Evolutionary conservation across 352 stramenopile species (phyloP).

Genomic region (Globisporangium sylvaticum): DNA sequence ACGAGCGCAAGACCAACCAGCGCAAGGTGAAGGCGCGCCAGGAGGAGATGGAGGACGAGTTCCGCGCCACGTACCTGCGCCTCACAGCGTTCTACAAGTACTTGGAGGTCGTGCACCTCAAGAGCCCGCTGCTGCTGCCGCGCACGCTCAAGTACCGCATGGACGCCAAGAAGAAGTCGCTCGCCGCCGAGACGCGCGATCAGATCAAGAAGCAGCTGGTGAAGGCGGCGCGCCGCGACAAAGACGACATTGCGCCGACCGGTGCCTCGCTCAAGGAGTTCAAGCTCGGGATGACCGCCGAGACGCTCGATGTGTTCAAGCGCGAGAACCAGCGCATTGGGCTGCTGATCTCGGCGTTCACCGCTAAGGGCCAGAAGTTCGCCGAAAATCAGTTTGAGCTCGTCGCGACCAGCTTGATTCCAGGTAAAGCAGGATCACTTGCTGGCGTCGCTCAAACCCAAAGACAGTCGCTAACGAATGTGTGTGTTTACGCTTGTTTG

Average conservation of each 20-base stretch:
- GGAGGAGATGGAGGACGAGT: constrained; percentile 79
- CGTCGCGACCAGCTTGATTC: constrained; percentile 55
- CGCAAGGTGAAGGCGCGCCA: constrained; percentile 50
- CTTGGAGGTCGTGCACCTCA: constrained; percentile 68
- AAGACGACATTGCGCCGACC: constrained; percentile 20
- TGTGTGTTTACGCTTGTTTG: not conserved
- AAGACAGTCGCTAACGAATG: constrained; percentile 2
- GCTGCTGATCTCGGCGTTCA: constrained; percentile 53
- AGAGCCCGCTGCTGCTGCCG: constrained; percentile 70
- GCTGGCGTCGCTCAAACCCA: not conserved
- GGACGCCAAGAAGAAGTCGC: constrained; percentile 18
- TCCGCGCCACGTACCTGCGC: constrained; percentile 69
- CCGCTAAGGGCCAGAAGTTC: constrained; percentile 37
- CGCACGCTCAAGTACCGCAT: constrained; percentile 76
- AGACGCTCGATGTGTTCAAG: constrained; percentile 62
- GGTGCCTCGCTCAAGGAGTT: constrained; percentile 44
- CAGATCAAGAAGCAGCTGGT: not conserved
- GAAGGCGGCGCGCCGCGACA: not conserved
- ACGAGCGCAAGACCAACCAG: constrained; percentile 36
- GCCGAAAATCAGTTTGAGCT: constrained; percentile 58
- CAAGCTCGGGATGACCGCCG: constrained; percentile 64
- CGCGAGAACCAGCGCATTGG: constrained; percentile 48
- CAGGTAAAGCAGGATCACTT: constrained; percentile 20
- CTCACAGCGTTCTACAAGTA: constrained; percentile 83
- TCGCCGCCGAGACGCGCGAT: not conserved